A percentile compares a stretch with the other conserved stretches of the same genome.
These are phyloP conservation scores for Neurospora cerealis DNA, from an alignment of 495 filamentous ascomycete genomes.

Conservation along the genomic window DNA sequence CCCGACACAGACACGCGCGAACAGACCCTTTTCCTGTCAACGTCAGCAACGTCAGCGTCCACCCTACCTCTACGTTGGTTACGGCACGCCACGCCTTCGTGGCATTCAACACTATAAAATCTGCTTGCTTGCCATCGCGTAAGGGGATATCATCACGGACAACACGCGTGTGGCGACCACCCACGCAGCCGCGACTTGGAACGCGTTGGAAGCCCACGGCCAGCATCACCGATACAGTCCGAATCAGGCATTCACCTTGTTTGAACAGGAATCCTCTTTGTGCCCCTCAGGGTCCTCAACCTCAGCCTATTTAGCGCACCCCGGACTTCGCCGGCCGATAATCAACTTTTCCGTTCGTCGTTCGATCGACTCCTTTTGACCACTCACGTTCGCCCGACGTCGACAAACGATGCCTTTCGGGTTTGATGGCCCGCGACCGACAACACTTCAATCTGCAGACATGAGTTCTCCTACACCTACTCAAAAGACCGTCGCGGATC, in stretches of 20 bases:
- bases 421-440: neutral
- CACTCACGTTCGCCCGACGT: neutral
- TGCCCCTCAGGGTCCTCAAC: neutral
- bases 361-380: neutral
- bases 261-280: neutral
- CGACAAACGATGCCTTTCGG: neutral
- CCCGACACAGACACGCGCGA: neutral
- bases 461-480: slow-evolving; percentile 15
- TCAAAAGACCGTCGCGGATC: slow-evolving; percentile 25
- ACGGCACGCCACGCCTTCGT: neutral
- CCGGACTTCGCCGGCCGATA: neutral
- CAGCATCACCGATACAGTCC: neutral
- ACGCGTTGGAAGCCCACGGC: neutral
- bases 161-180: neutral
- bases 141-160: neutral
- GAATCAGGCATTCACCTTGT: neutral
- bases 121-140: neutral
- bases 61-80: neutral
- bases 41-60: neutral
- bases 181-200: neutral
- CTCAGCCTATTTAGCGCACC: neutral
- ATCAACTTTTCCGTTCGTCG: neutral
- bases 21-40: neutral
- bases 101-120: neutral
- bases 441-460: neutral